These are phyloP conservation scores for Serendipita indica DNA, from an alignment of 768 basidiomycete genomes.

Conservation along the genomic window DNA sequence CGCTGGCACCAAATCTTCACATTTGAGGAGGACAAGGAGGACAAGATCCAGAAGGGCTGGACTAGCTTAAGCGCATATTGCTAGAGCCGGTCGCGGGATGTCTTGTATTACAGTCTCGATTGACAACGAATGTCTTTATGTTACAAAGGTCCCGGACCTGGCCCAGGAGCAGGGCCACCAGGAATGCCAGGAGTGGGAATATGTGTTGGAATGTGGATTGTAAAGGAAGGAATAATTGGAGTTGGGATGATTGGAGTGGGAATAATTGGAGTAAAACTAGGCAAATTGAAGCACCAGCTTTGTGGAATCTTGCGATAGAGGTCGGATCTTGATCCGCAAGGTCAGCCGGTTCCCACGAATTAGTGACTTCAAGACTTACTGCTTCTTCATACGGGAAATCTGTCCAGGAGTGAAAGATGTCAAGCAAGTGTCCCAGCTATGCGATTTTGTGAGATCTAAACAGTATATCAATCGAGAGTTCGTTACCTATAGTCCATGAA, in stretches of 20 bases:
- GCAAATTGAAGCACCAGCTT: neutral
- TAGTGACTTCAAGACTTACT: neutral
- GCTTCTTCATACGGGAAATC: constrained; percentile 15
- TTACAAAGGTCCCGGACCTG: neutral
- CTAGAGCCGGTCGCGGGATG: no score
- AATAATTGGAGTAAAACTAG: neutral
- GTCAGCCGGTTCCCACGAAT: neutral
- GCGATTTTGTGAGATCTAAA: no score
- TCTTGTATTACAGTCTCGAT: no score
- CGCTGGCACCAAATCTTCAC: no score
- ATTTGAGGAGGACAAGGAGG: no score
- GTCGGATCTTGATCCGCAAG: neutral
- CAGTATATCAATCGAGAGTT: no score
- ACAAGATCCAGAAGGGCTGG: no score
- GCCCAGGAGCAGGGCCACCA: neutral
- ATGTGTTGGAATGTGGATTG: no score
- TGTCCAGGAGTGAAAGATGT: constrained; percentile 23
- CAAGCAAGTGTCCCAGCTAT: constrained; percentile 18
- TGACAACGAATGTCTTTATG: no score
- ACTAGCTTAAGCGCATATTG: no score
- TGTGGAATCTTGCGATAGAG: neutral
- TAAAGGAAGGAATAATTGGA: no score
- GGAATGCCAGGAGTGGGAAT: neutral
- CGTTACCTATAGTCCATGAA: neutral
- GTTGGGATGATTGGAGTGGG: neutral